Conservation (phyloP, 257 asterid genomes). For the Solanum clarkiae region DNA sequence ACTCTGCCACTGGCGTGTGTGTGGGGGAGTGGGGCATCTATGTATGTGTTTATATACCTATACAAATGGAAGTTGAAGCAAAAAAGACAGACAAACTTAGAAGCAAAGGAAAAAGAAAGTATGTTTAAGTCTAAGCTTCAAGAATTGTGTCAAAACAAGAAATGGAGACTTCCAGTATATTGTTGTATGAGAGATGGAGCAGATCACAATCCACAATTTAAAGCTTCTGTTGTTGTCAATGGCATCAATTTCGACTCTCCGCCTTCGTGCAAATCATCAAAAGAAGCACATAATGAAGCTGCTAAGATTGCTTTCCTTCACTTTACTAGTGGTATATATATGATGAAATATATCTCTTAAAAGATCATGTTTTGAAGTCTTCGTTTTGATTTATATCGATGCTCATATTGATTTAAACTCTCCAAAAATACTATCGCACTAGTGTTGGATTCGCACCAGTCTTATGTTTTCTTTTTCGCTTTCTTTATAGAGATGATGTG, state of each 20-base stretch:
- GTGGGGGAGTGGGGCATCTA: too few relatives aligned
- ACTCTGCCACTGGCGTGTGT: too few relatives aligned
- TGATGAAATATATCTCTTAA: background rate
- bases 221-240: conserved; percentile 32
- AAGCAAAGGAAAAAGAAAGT: background rate
- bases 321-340: conserved; percentile 22
- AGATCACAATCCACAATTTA: conserved; percentile 34
- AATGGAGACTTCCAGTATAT: conserved; percentile 32
- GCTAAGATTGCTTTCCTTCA: conserved; percentile 35
- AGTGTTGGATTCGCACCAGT: background rate
- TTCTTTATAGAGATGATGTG: background rate
- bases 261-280: conserved; percentile 21
- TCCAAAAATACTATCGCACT: background rate
- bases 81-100: background rate
- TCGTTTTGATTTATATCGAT: background rate
- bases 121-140: conserved; percentile 45
- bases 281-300: conserved; percentile 32
- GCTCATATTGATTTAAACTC: background rate
- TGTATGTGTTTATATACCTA: background rate
- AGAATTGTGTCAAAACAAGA: conserved; percentile 26
- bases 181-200: conserved; percentile 24
- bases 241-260: conserved; percentile 22
- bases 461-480: background rate
- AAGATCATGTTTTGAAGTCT: background rate
- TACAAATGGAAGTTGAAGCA: background rate